A percentile compares a stretch with the other conserved stretches of the same genome.
Conservation (phyloP, 192 early-diverging fungal species). For the Borealophlyctis nickersoniae region DNA sequence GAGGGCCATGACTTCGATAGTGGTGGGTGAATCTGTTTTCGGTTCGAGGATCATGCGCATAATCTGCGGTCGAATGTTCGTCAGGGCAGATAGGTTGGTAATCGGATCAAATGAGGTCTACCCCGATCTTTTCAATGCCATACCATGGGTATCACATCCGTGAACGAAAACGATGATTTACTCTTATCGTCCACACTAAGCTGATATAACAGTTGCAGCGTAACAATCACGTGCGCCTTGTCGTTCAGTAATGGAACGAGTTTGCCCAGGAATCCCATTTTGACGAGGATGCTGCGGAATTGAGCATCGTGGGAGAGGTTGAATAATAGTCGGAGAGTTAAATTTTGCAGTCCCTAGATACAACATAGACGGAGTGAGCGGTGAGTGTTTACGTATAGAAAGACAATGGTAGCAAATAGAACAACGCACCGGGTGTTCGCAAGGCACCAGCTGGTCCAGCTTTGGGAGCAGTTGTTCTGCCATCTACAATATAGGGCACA, state of each 20-base stretch:
- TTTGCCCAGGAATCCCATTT: constrained; percentile 27
- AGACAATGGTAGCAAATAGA: constrained; percentile 9
- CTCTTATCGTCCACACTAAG: constrained; percentile 43
- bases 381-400: no score
- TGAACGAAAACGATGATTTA: constrained; percentile 28
- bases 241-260: constrained; percentile 33
- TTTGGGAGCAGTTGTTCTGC: constrained; percentile 31
- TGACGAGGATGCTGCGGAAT: constrained; percentile 34
- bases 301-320: constrained; percentile 47
- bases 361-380: no score
- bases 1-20: constrained; percentile 47
- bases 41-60: constrained; percentile 50
- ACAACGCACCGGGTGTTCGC: constrained; percentile 27
- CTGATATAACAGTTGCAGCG: constrained; percentile 47
- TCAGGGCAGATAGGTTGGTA: no score
- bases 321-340: constrained; percentile 36
- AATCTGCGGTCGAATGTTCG: no score
- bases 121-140: no score
- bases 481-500: constrained; percentile 19
- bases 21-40: constrained; percentile 37
- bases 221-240: constrained; percentile 35
- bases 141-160: constrained; percentile 36
- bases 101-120: no score
- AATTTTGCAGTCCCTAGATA: constrained; percentile 35
- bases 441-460: constrained; percentile 29